Evolutionary conservation across 1,284 basidiomycete species (phyloP), one percentile per base, ranked within the genome.

Genomic region (Trichosporon coremiiforme): DNA sequence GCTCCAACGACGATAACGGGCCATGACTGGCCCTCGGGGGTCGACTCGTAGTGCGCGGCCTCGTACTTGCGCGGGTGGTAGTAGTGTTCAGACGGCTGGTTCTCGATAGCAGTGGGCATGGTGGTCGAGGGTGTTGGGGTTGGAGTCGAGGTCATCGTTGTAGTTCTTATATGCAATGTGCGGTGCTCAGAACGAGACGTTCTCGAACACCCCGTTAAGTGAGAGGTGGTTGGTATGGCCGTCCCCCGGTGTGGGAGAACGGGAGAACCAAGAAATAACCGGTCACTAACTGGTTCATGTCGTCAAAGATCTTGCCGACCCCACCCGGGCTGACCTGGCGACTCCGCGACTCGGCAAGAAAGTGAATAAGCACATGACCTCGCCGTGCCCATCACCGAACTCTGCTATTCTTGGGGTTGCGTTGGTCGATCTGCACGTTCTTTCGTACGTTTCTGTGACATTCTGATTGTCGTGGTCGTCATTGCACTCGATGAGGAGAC

Each of bases 1-100:
- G 72, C 72, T 12, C 72, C 72, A 5, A 73, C 70, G 5, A 73
- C 33, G 1, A 73, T 65, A 20, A 73, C 70, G 0, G 72, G 72
- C 6, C 70, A 55, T 2, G 13, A 29, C 64, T 67, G 25, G 60
- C 69, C 71, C 8, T 62, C 47, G 0, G 66, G 70, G 1, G 72
- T 71, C 29, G 69, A 71, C 64, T 71, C 72, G 41, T 68, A 68
- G 22, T 71, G 55, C 1, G 72, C 64, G 15, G 66, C 50, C 12
- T 47, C 64, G 66, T 66, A 66, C 25, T 45, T 35, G 41, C 45
- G 55, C 2, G 72, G 72, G 55, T 67, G 66, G 68, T 73, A 71
- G 70, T 73, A 73, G 69, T 66, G 50, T 36, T 60, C 57, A 31
- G 57, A 60, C 25, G 57, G 57, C 41, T 65, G 25, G 64, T 63